A percentile compares a stretch with the other conserved stretches of the same genome.
Conservation (phyloP, 169 alveolate species). For the Eimeria sp. region DNA sequence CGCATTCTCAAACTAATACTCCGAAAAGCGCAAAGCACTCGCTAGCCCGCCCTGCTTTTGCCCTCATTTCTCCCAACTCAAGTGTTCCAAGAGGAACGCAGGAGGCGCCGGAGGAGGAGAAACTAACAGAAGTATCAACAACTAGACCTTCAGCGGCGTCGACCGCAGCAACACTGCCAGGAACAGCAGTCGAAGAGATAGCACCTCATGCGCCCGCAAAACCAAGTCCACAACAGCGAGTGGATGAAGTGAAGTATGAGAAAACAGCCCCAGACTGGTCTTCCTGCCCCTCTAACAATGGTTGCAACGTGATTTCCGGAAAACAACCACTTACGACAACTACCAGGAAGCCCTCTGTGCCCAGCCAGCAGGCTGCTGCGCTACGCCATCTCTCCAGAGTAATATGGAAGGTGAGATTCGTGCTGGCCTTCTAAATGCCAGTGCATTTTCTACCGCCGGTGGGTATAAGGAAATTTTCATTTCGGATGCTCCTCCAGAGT, state of each 20-base stretch:
- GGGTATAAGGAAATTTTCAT: not conserved
- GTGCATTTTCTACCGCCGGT: not conserved
- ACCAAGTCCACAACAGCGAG: not conserved
- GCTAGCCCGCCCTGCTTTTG: not conserved
- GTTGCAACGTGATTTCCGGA: not conserved
- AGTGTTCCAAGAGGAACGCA: not conserved
- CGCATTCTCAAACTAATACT: not conserved
- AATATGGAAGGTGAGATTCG: slow-evolving; percentile 14
- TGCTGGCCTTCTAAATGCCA: not conserved
- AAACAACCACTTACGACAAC: not conserved
- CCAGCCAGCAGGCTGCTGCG: slow-evolving; percentile 18
- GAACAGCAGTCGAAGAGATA: not conserved
- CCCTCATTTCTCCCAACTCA: not conserved
- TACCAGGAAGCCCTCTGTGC: not conserved
- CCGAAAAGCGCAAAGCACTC: too few species aligned
- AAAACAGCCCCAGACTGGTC: not conserved
- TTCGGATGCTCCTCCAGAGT: not conserved
- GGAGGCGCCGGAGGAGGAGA: not conserved
- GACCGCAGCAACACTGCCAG: not conserved
- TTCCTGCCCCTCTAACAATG: not conserved
- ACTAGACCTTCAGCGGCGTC: not conserved
- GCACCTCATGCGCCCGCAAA: not conserved
- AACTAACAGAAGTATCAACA: not conserved
- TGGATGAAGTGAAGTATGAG: not conserved
- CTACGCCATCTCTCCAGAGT: slow-evolving; percentile 44